A percentile compares a stretch with the other conserved stretches of the same genome.
These are phyloP conservation scores for Bryoglossum gracile DNA, from an alignment of 495 filamentous ascomycete genomes.

Conservation along the genomic window DNA sequence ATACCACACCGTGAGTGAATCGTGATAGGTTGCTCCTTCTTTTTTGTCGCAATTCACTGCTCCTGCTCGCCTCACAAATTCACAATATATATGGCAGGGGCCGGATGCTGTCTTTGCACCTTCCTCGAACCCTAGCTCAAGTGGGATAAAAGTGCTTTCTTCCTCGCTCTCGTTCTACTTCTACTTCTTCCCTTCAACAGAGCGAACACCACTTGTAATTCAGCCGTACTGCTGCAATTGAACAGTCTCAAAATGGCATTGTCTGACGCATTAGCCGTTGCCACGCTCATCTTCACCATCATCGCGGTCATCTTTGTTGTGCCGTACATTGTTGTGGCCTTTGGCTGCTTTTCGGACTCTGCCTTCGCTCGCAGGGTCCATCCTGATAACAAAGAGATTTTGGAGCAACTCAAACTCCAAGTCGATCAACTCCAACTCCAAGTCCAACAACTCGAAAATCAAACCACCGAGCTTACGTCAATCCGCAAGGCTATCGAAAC, in stretches of 20 bases:
- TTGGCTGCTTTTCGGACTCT: constrained; percentile 6
- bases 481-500: background rate
- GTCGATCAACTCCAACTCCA: no score
- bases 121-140: constrained; percentile 6
- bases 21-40: no score
- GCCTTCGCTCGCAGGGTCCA: constrained; percentile 1
- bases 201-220: constrained; percentile 1
- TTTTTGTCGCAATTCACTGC: no score
- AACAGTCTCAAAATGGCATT: constrained; percentile 6
- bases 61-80: no score
- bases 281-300: constrained; percentile 5
- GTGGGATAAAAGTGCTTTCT: background rate
- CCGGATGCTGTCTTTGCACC: no score
- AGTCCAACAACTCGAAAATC: no score
- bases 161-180: constrained; percentile 3
- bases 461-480: no score
- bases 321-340: constrained; percentile 2
- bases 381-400: background rate
- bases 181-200: constrained; percentile 7
- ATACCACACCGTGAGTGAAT: no score
- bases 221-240: constrained; percentile 3
- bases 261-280: constrained; percentile 2
- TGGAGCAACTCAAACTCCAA: no score
- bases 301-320: constrained; percentile 2
- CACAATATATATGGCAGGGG: no score